Base-by-base conservation (phyloP, 2,329 filamentous ascomycete genomes). In the Blastomyces emzantsi region DNA sequence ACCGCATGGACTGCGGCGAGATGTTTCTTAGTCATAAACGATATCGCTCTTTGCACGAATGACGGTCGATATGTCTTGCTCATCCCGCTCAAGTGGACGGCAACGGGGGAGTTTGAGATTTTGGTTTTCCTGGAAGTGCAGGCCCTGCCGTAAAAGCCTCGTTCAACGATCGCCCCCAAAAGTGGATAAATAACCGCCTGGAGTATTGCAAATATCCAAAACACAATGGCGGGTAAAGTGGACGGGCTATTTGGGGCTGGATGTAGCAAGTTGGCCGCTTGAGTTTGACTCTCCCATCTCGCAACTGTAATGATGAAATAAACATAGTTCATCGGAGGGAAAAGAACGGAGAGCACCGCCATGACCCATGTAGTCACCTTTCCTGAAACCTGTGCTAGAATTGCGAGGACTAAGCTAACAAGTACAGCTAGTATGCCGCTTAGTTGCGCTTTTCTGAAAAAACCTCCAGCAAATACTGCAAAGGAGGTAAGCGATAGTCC, bases 381-480 rank as follows among this genome's bases (percentile, higher is more conserved):
- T 0, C 83, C 85, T 22, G 90, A 79, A 19, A 90, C 85, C 74
- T 97, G 92, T 0, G 91, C 87, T 28, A 96, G 79, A 68, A 97
- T 89, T 19, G 89, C 92, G 1, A 97, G 80, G 1, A 95, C 76
- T 33, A 95, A 82, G 15, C 85, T 87, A 22, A 85, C 77, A 33
- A 97, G 87, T 9, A 88, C 87, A 51, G 90, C 83, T 0, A 86
- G 85, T 66, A 95, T 93, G 36, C 93, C 92, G 64, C 90, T 94
- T 3, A 97, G 83, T 74, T 97, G 92, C 0, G 92, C 87, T 72
- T 88, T 92, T 69, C 85, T 89, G 80, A 97, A 97, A 70, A 96
- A 89, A 9, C 89, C 85, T 0, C 88, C 90, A 33, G 89, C 89
- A 51, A 96, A 82, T 62, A 96, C 85, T 1, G 91, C 90, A 73